Percentiles rank a stretch among this genome's conserved stretches.
Evolutionary conservation across 2,329 filamentous ascomycete genomes (phyloP).

Genomic region (Furcasterigmium sp.): DNA sequence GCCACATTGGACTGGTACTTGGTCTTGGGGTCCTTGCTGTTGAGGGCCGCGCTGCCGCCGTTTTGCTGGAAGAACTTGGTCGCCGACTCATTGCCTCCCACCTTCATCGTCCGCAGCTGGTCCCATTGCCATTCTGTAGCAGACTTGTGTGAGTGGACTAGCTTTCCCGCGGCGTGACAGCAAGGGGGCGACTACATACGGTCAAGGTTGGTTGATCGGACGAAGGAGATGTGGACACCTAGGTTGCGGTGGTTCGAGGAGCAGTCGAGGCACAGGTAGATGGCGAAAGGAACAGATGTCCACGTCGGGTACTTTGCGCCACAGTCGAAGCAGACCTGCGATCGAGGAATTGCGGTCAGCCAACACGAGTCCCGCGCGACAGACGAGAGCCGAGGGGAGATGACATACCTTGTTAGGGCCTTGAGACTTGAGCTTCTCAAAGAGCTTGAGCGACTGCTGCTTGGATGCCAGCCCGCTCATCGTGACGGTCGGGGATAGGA

Average conservation of each 20-base stretch:
- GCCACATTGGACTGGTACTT: slow-evolving; percentile 96
- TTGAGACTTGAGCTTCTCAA: slow-evolving; percentile 94
- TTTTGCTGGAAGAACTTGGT: slow-evolving; percentile 98
- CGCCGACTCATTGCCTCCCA: slow-evolving; percentile 94
- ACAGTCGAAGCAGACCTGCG: slow-evolving; percentile 95
- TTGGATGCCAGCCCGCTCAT: slow-evolving; percentile 76
- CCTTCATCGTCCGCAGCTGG: slow-evolving; percentile 94
- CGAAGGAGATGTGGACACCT: slow-evolving; percentile 98
- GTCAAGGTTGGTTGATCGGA: slow-evolving; percentile 96
- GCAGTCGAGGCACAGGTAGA: slow-evolving; percentile 97
- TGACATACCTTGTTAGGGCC: slow-evolving; percentile 80
- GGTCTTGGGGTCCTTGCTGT: slow-evolving; percentile 93
- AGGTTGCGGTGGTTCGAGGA: slow-evolving; percentile 96
- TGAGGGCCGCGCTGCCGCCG: slow-evolving; percentile 86
- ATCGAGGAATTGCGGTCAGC: slow-evolving; percentile 7
- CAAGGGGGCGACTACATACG: slow-evolving; percentile 55
- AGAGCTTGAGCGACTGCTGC: slow-evolving; percentile 93
- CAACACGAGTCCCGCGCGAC: neutral
- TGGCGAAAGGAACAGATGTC: slow-evolving; percentile 95
- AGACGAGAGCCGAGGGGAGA: neutral
- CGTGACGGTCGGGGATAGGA: slow-evolving; percentile 24
- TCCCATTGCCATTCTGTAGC: slow-evolving; percentile 99
- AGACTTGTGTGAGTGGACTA: slow-evolving; percentile 11
- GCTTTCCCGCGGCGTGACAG: slow-evolving; percentile 3
- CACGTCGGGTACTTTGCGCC: slow-evolving; percentile 96